These are phyloP conservation scores for Dictyostelium intermedium DNA, from an alignment of 78 protist genomes.

Conservation along the genomic window DNA sequence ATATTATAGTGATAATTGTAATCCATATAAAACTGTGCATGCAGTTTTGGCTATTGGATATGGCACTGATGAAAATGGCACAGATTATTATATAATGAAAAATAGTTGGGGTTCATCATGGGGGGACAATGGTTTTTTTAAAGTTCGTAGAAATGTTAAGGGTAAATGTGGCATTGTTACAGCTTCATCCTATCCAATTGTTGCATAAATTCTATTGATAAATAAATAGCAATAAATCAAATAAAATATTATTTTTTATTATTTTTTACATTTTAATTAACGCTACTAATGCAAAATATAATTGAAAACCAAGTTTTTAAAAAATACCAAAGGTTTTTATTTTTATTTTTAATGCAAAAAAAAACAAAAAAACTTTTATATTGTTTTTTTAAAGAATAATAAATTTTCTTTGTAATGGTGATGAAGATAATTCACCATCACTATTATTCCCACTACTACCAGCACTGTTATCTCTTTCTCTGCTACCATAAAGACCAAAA, in stretches of 20 bases:
- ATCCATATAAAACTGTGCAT: constrained; percentile 77
- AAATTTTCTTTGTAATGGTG: not conserved
- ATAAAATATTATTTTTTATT: no score
- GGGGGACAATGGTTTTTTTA: not conserved
- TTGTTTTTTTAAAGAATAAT: not conserved
- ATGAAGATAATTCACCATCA: not conserved
- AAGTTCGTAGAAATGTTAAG: not conserved
- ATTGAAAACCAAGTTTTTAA: no score
- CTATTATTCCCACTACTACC: not conserved
- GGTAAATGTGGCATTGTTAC: not conserved
- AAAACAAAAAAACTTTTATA: no score
- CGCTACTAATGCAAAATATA: no score
- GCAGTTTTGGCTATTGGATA: constrained; percentile 92
- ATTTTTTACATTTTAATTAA: no score
- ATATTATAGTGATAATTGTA: constrained; percentile 60
- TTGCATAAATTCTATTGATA: not conserved
- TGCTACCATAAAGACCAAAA: not conserved
- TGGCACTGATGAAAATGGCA: constrained; percentile 17
- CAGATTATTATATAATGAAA: constrained; percentile 15
- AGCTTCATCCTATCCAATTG: not conserved
- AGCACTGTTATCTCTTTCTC: not conserved
- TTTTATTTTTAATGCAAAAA: not conserved
- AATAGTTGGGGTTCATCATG: not conserved
- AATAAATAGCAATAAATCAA: no score
- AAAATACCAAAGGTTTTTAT: no score